phyloP scores from a whole-genome alignment of 2,329 filamentous ascomycete species.

The Cadophora malorum region DNA sequence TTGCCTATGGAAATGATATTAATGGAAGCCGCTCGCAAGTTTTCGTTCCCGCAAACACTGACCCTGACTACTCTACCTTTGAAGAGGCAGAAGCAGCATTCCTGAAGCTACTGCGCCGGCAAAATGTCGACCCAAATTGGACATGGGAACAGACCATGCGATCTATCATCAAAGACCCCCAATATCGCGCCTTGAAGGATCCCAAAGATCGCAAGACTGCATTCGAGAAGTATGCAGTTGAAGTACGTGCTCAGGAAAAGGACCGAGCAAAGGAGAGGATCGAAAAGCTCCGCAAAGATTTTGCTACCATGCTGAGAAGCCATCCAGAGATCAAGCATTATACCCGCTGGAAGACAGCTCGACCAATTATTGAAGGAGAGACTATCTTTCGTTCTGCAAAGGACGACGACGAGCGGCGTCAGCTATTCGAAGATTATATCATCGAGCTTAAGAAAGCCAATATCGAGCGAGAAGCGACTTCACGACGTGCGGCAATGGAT shows the following conservation, averaged over 20 bases:
- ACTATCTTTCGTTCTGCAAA: slow-evolving; percentile 93
- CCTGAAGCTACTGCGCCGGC: slow-evolving; percentile 84
- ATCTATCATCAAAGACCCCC: slow-evolving; percentile 84
- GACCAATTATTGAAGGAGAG: slow-evolving; percentile 92
- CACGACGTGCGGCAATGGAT: slow-evolving; percentile 82
- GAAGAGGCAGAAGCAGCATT: slow-evolving; percentile 96
- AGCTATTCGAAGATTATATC: slow-evolving; percentile 94
- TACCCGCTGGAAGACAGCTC: slow-evolving; percentile 95
- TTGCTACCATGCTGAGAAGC: slow-evolving; percentile 92
- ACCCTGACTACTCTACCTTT: slow-evolving; percentile 78
- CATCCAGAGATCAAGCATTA: slow-evolving; percentile 98
- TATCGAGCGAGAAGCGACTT: slow-evolving; percentile 73
- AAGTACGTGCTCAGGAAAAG: slow-evolving; percentile 90
- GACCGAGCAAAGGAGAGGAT: slow-evolving; percentile 92
- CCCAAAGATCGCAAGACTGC: slow-evolving; percentile 88
- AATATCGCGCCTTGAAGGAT: slow-evolving; percentile 92
- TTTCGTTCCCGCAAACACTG: slow-evolving; percentile 68
- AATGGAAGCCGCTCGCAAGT: slow-evolving; percentile 56
- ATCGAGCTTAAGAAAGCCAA: slow-evolving; percentile 82
- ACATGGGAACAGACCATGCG: slow-evolving; percentile 90
- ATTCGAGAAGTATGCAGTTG: slow-evolving; percentile 94
- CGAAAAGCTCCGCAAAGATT: slow-evolving; percentile 90
- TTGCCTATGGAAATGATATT: slow-evolving; percentile 62
- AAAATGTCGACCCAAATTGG: slow-evolving; percentile 89
- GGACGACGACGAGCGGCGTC: slow-evolving; percentile 84